A percentile compares a stretch with the other conserved stretches of the same genome.
These are phyloP conservation scores for Meyerozyma guilliermondii DNA, from an alignment of 1,139 yeast species.

Conservation along the genomic window DNA sequence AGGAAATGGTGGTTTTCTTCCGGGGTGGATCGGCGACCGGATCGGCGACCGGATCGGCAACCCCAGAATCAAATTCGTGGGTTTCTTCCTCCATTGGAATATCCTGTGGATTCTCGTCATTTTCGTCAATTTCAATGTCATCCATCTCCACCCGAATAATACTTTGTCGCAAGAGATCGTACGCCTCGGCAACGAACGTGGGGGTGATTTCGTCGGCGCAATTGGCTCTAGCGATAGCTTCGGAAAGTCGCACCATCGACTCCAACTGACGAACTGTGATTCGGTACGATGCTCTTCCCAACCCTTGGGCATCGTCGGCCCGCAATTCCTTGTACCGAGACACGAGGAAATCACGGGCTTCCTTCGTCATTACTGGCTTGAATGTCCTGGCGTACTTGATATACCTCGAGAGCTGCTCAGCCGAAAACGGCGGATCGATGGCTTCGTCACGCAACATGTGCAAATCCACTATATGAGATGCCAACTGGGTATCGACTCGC, in stretches of 20 bases:
- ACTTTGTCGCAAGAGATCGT: slow-evolving; percentile 82
- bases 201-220: slow-evolving; percentile 89
- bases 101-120: slow-evolving; percentile 11
- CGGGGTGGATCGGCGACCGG: slow-evolving; percentile 9
- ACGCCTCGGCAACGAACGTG: slow-evolving; percentile 88
- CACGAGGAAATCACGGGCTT: slow-evolving; percentile 75
- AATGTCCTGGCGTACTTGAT: slow-evolving; percentile 91
- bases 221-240: slow-evolving; percentile 96
- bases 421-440: slow-evolving; percentile 82
- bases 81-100: slow-evolving; percentile 13
- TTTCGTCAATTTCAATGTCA: slow-evolving; percentile 73
- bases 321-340: slow-evolving; percentile 82
- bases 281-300: slow-evolving; percentile 82
- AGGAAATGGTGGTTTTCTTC: slow-evolving; percentile 42
- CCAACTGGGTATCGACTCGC: slow-evolving; percentile 81
- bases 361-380: slow-evolving; percentile 82
- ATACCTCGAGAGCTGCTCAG: slow-evolving; percentile 84
- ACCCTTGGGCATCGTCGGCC: slow-evolving; percentile 88
- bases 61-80: slow-evolving; percentile 4
- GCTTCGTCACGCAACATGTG: slow-evolving; percentile 93
- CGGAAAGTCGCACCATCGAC: slow-evolving; percentile 87
- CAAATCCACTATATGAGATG: slow-evolving; percentile 86
- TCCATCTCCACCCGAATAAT: slow-evolving; percentile 94
- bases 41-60: neutral
- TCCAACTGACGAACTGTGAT: slow-evolving; percentile 97